Conservation (phyloP, 352 stramenopile genomes). For the Pythium pyrilobum region DNA sequence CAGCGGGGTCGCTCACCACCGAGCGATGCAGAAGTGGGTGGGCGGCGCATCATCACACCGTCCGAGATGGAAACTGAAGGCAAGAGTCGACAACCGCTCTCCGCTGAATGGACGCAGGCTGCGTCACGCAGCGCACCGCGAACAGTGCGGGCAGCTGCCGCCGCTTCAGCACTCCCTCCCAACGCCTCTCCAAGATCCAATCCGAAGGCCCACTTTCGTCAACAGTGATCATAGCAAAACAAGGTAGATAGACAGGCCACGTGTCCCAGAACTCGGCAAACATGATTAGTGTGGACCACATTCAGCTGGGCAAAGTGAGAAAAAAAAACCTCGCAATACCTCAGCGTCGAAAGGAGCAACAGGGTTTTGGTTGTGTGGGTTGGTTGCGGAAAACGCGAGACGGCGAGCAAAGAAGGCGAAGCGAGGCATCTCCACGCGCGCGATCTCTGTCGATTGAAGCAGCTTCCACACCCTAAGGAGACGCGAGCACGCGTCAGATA, state of each 20-base stretch:
- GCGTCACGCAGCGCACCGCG: not conserved
- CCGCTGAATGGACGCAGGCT: too few species aligned
- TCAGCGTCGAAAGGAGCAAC: not conserved
- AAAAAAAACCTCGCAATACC: conserved; percentile 15
- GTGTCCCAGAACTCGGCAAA: too few species aligned
- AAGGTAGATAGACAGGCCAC: too few species aligned
- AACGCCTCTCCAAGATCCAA: conserved; percentile 6
- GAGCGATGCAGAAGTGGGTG: too few species aligned
- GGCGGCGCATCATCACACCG: too few species aligned
- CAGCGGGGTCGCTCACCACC: too few species aligned
- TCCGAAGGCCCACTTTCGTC: not conserved
- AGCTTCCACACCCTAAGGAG: not conserved
- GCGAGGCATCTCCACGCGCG: not conserved
- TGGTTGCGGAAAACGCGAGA: conserved; percentile 3
- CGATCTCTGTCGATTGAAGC: not conserved
- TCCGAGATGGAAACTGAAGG: too few species aligned
- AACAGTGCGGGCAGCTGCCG: too few species aligned
- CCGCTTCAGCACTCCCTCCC: too few species aligned
- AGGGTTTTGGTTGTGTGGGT: conserved; percentile 10
- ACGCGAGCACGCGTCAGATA: not conserved
- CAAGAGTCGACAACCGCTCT: too few species aligned
- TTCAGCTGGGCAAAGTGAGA: not conserved
- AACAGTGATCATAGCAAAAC: conserved; percentile 3
- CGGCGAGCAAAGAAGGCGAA: conserved; percentile 5
- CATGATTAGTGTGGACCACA: conserved; percentile 3